Evolutionary conservation across 495 filamentous ascomycete species (phyloP), one percentile per base, ranked within the genome.

Genomic region (Parmelia sp.): DNA sequence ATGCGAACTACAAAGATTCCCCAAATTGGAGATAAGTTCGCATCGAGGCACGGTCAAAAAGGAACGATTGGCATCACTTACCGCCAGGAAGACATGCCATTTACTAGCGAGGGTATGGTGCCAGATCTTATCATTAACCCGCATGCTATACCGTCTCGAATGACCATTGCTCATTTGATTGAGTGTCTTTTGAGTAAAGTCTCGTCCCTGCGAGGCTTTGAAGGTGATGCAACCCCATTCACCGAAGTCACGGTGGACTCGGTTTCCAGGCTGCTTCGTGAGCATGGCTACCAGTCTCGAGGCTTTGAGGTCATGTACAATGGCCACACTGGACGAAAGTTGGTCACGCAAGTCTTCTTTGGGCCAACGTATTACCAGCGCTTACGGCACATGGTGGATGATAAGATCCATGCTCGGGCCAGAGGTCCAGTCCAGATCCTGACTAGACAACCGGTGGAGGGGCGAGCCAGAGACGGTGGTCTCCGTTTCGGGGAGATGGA

Each of bases 401-500:
- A 99, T 79, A 99, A 99, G 85, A 97, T 99, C 71, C 94, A 99
- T 78, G 94, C 94, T 27, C 87, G 94, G 74, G 94, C 94, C 9
- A 84, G 94, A 74, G 94, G 94, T 25, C 94, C 94, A 11, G 89
- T 96, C 35, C 95, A 97, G 80, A 99, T 99, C 69, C 82, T 99
- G 75, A 99, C 94, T 0, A 83, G 95, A 37, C 94, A 99, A 78
- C 94, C 94, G n/a, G 93, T 97, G 15, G 94, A 99, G 75, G 94
- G 94, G 85, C 86, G 94, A 81, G 95, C 94, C 1, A 83, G 94
- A 79, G 94, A 99, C 75, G 94, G 94, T 82, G 94, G 94, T 79
- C 84, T 99, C 55, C 91, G 94, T 71, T 99, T 99, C 83, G 94
- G 94, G 85, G 94, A 99, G 82, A 99, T 99, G 94, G 94, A 99